A percentile compares a stretch with the other conserved stretches of the same genome.
Conservation (phyloP, 2,329 filamentous ascomycete species). For the Aspergillus floridensis region DNA sequence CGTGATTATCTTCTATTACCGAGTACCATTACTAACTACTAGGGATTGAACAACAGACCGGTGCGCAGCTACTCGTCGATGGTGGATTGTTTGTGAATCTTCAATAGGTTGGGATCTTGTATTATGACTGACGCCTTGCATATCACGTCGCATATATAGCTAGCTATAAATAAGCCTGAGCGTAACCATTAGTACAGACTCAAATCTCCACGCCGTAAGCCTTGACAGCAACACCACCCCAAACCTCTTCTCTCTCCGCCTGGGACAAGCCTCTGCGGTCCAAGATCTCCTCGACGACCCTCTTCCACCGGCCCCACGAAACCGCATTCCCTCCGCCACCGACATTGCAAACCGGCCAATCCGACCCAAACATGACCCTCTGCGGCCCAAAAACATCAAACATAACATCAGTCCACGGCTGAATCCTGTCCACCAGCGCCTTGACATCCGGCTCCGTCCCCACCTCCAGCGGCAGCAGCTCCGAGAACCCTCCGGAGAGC, state of each 20-base stretch:
- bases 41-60: conserved; percentile 51
- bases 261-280: conserved; percentile 50
- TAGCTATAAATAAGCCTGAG: not conserved
- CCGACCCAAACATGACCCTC: conserved; percentile 84
- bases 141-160: not conserved
- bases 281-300: conserved; percentile 66
- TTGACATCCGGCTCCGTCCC: conserved; percentile 19
- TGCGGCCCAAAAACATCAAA: conserved; percentile 68
- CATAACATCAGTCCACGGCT: conserved; percentile 70
- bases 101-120: conserved; percentile 53
- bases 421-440: conserved; percentile 55
- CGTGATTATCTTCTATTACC: not conserved
- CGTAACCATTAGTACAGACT: not conserved
- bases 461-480: conserved; percentile 58
- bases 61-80: conserved; percentile 80
- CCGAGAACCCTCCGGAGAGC: conserved; percentile 80
- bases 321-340: conserved; percentile 54
- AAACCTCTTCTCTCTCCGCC: conserved; percentile 65
- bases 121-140: not conserved
- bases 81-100: conserved; percentile 88
- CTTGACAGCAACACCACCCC: conserved; percentile 67
- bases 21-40: not conserved
- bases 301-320: conserved; percentile 74
- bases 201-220: conserved; percentile 56
- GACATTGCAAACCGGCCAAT: conserved; percentile 89